Base-by-base conservation (phyloP, 129 eudicot species). In the Lonicera japonica region DNA sequence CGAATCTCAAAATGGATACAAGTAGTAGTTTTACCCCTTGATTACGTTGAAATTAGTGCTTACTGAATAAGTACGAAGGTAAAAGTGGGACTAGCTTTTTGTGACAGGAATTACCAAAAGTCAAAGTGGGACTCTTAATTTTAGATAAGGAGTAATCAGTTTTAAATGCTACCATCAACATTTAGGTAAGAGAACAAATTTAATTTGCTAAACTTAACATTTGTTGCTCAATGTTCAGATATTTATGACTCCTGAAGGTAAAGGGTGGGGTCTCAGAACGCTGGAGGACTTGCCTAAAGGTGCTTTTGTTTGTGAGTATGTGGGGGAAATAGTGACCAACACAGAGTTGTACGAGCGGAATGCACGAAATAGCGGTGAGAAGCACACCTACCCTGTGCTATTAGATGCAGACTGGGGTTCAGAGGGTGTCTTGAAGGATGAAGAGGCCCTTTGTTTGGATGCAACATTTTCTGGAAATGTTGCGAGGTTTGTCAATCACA, bases 381-480 rank as follows among this genome's bases (percentile, higher is more conserved):
- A 20, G 58, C 87, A 77, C 50, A 72, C 80, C 23, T 75, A 85
- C 60, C 76, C 80, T 21, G 84, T 85, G 21, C 59, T 85, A 20
- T 65, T 85, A 43, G 92, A 85, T 81, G 87, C 92, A 23, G 76
- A 74, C 59, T 84, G 92, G 92, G 71, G 75, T 58, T 74, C 84
- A 13, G 78, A 74, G 68, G 84, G 82, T 36, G 73, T 78, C 38
- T 69, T 75, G 74, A 81, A 81, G 68, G 85, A 85, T 73, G 87
- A 81, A 59, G 82, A 85, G 59, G 87, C 92, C 39, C 84, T 85
- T 38, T 81, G 87, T 60, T 63, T 81, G 73, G 92, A 85, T 73
- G 87, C 87, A 22, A 81, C 87, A 19, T 58, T 48, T 55, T 78
- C 62, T 55, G 87, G 87, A 39, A 84, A 84, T 53, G 82, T 80